Conservation (phyloP, 225 moss, liverwort and hornwort species). For the Anthoceros angustus region DNA sequence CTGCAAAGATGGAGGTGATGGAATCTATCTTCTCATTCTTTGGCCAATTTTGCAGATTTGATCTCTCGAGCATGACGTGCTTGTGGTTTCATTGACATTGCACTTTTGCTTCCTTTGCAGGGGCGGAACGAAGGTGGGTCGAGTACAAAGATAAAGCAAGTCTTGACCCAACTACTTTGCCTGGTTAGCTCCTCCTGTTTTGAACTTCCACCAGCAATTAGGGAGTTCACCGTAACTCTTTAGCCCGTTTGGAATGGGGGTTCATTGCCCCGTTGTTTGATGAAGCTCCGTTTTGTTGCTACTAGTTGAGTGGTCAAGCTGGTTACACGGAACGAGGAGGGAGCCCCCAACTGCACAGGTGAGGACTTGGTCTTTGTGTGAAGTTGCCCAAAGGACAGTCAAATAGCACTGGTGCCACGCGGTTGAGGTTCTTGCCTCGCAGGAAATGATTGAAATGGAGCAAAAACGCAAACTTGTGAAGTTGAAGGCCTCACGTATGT, state of each 20-base stretch:
- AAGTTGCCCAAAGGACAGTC: not conserved
- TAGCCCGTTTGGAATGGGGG: not conserved
- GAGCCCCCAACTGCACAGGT: conserved; percentile 3
- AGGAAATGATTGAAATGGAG: conserved; percentile 1
- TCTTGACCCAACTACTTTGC: not conserved
- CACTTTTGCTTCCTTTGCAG: not conserved
- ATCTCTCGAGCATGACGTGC: no score
- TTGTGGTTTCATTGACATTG: not conserved
- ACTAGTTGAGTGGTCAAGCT: conserved; percentile 1
- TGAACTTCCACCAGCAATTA: not conserved
- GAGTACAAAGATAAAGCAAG: not conserved
- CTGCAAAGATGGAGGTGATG: not conserved
- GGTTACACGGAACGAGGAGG: conserved; percentile 3
- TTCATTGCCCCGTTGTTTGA: not conserved
- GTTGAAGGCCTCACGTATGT: not conserved
- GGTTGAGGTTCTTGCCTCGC: not conserved
- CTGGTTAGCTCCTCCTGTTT: not conserved
- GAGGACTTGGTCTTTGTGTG: not conserved
- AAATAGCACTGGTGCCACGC: not conserved
- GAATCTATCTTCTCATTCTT: not conserved
- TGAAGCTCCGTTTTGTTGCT: not conserved
- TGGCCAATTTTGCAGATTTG: no score
- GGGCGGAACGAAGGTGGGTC: not conserved
- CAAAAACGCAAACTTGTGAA: not conserved
- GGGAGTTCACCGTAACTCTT: not conserved